Base-by-base conservation (phyloP, 169 alveolate species). In the Plasmodium vivax region DNA sequence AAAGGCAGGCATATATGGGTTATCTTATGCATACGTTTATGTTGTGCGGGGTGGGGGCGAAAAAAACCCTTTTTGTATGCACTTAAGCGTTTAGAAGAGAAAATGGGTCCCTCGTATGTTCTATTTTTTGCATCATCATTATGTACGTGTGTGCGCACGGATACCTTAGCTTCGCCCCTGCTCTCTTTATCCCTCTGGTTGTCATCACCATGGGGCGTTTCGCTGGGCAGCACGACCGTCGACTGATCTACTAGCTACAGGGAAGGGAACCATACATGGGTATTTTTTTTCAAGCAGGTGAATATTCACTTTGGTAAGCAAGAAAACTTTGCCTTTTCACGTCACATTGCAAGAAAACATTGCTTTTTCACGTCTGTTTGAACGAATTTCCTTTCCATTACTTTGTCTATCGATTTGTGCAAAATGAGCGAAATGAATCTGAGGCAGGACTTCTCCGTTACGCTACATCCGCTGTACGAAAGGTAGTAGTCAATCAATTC, bases 361-460 rank as follows among this genome's bases (percentile, higher is more conserved):
- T n/a, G 12, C 75, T 12, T 36, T 38, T 36, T 38, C 75, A 79
- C 12, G 36, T 34, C 34, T 2, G 27, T 14, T 62, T 16, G 74
- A 54, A 27, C 23, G 14, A 77, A 9, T 43, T 56, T 90, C 77
- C 77, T 23, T 34, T 45, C 30, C 19, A 36, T 90, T 81, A 90
- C 88, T 62, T 56, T 79, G 71, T 90, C 94, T 62, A 90, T n/a
- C 54, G 94, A 80, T 62, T 80, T 90, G 68, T 90, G 94, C 54
- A 90, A 90, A 41, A 81, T 41, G 12, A 90, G 90, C 10, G 94
- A 90, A 36, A 90, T 90, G 81, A 90, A 81, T 90, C 94, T 79
- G 5, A 90, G 47, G 43, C 87, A 90, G 10, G 94, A 90, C 62
- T 81, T 79, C 80, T 90, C 94, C 38, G 77, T 81, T 58, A 90